A percentile compares a stretch with the other conserved stretches of the same genome.
Conservation (phyloP, 176 grass and related monocot genomes). For the Rhipidocladum racemiflorum region DNA sequence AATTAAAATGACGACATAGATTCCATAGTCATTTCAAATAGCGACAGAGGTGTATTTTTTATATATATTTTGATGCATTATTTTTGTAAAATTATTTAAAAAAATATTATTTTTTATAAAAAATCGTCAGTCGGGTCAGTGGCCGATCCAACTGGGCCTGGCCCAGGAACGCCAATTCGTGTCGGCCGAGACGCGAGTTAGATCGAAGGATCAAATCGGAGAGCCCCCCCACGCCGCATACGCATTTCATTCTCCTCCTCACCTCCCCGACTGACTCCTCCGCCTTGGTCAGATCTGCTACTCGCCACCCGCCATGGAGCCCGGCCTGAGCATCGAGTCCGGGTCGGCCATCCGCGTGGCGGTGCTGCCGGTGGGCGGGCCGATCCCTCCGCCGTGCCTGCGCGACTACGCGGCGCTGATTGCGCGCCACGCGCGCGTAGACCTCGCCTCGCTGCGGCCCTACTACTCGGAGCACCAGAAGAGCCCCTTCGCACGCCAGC, state of each 20-base stretch:
- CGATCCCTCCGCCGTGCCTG: conserved; percentile 62
- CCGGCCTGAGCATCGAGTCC: conserved; percentile 93
- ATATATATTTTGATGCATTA: too few relatives aligned
- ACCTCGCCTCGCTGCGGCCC: conserved; percentile 69
- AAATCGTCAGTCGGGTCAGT: too few relatives aligned
- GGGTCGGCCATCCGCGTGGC: conserved; percentile 75
- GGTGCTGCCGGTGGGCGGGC: conserved; percentile 76
- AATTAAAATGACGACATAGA: too few relatives aligned
- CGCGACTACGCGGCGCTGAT: conserved; percentile 79
- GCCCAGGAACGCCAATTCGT: background rate
- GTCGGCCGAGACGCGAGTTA: background rate
- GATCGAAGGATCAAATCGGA: conserved; percentile 13
- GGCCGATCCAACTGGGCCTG: too few relatives aligned
- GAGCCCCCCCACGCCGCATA: background rate
- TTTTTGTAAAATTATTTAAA: too few relatives aligned
- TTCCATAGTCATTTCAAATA: too few relatives aligned
- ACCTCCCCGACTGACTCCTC: background rate
- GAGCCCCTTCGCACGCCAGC: conserved; percentile 83
- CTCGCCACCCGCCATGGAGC: conserved; percentile 65
- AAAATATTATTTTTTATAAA: too few relatives aligned
- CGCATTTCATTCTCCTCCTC: background rate
- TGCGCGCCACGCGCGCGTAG: conserved; percentile 61
- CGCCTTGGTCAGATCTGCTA: conserved; percentile 46
- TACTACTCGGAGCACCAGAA: conserved; percentile 99
- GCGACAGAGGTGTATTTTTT: too few relatives aligned